Evolutionary conservation across 2,329 filamentous ascomycete genomes (phyloP).

Genomic region (Curvularia spicifera): DNA sequence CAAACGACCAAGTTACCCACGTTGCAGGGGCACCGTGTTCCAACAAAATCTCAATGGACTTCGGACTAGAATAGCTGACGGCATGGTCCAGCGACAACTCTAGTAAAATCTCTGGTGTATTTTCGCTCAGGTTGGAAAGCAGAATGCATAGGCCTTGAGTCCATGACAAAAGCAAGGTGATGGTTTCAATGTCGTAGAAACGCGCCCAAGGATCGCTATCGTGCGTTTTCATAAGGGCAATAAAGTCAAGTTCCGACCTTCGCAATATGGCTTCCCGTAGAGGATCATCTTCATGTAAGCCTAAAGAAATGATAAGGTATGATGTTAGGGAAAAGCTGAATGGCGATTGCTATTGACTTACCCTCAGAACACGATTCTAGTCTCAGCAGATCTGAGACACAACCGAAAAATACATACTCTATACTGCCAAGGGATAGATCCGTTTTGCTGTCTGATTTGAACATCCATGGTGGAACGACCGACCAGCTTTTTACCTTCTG

Average conservation of each 20-base stretch:
- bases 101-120: background rate
- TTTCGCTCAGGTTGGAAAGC: background rate
- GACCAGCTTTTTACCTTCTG: too few species aligned
- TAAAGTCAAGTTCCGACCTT: background rate
- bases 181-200: background rate
- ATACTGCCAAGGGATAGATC: too few species aligned
- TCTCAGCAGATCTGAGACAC: background rate
- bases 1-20: background rate
- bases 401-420: too few species aligned
- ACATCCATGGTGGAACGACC: background rate
- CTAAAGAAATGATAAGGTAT: background rate
- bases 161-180: background rate
- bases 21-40: background rate
- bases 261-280: background rate
- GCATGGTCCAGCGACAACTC: background rate
- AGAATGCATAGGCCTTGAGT: background rate
- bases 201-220: background rate
- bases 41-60: background rate
- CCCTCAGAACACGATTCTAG: background rate
- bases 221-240: background rate
- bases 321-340: background rate
- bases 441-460: too few species aligned
- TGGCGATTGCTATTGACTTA: background rate
- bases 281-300: background rate
- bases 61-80: background rate